Percentiles rank a stretch among this genome's conserved stretches.
Conservation (phyloP, 768 basidiomycete species). For the Stropharia rugosoannulata region DNA sequence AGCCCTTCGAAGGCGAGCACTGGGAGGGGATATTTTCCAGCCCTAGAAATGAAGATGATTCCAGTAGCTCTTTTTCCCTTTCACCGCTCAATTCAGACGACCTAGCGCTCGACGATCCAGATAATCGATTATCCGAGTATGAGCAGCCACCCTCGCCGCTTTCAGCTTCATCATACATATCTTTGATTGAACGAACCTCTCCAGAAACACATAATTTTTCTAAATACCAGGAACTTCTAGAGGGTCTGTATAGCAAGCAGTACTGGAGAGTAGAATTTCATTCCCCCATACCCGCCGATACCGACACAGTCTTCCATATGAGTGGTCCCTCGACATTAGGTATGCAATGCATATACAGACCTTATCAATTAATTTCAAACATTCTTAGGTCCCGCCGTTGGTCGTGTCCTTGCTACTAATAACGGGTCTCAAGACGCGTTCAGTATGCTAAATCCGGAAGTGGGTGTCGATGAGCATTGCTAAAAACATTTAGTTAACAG, state of each 20-base stretch:
- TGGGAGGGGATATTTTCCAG: conserved; percentile 66
- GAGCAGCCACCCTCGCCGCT: conserved; percentile 9
- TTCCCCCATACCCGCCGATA: conserved; percentile 38
- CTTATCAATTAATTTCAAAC: not conserved
- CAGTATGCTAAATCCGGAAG: conserved; percentile 43
- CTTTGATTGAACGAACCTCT: not conserved
- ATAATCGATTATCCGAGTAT: conserved; percentile 30
- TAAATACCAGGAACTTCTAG: conserved; percentile 54
- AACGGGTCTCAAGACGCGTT: conserved; percentile 33
- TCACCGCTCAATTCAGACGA: conserved; percentile 64
- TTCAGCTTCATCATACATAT: conserved; percentile 1
- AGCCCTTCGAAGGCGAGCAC: conserved; percentile 84
- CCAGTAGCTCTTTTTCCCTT: conserved; percentile 64
- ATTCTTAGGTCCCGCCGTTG: conserved; percentile 44
- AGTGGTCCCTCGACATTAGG: conserved; percentile 76
- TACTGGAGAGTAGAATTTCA: conserved; percentile 77
- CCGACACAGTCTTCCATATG: conserved; percentile 51
- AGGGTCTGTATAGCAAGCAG: conserved; percentile 59
- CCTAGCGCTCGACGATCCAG: conserved; percentile 41
- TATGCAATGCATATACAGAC: conserved; percentile 23
- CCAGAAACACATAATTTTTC: conserved; percentile 32
- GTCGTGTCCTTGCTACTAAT: conserved; percentile 32
- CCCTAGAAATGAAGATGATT: conserved; percentile 42
- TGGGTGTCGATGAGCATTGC: conserved; percentile 15
- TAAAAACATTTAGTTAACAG: not conserved